Evolutionary conservation across 768 basidiomycete species (phyloP).

Genomic region (Termitomyces sp.): DNA sequence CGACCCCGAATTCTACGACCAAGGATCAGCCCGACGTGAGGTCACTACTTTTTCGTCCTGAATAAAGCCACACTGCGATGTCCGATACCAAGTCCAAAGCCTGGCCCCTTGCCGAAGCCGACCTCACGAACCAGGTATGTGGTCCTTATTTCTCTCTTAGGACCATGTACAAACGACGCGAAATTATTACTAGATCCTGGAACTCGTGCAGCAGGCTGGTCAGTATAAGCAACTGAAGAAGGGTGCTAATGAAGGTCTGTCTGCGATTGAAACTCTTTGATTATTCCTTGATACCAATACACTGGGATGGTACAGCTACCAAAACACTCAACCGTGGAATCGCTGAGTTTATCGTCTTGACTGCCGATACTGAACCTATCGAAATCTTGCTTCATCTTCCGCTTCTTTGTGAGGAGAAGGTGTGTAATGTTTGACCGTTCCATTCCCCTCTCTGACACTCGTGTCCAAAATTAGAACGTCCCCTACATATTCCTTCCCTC

Average conservation of each 20-base stretch:
- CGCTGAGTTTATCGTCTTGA: constrained; percentile 95
- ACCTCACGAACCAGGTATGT: constrained; percentile 85
- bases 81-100: constrained; percentile 73
- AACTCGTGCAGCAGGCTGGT: constrained; percentile 91
- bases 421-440: constrained; percentile 21
- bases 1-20: constrained; percentile 44
- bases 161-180: constrained; percentile 3
- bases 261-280: background rate
- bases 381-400: constrained; percentile 98
- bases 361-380: constrained; percentile 94
- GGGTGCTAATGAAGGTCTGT: constrained; percentile 93
- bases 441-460: background rate
- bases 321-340: constrained; percentile 98
- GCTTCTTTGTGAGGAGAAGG: constrained; percentile 97
- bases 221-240: constrained; percentile 99
- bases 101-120: constrained; percentile 82
- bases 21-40: constrained; percentile 86
- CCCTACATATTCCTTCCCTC: constrained; percentile 94
- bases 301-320: constrained; percentile 54
- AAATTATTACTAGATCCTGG: constrained; percentile 64
- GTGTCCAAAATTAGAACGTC: constrained; percentile 62
- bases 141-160: background rate
- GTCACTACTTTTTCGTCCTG: constrained; percentile 38
- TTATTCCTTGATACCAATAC: constrained; percentile 1
- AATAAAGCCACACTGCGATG: constrained; percentile 35